Evolutionary conservation across 768 basidiomycete genomes (phyloP).

Genomic region (Collybia nuda): DNA sequence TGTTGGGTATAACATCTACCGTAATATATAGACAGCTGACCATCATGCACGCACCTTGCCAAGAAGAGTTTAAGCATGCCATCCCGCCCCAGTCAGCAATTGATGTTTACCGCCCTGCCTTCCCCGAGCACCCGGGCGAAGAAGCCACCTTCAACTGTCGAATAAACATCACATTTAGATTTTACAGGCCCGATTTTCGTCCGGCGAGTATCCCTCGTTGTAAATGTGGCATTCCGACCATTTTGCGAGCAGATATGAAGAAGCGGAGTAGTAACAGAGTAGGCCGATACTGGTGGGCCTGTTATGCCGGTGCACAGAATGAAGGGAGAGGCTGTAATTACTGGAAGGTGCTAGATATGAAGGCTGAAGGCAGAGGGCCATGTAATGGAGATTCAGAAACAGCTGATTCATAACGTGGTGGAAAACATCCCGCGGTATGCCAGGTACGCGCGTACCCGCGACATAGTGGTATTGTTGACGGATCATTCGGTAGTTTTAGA

Average conservation of each 20-base stretch:
- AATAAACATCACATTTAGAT: conserved; percentile 86
- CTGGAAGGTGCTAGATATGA: conserved; percentile 74
- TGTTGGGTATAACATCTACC: conserved; percentile 1
- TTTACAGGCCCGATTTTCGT: conserved; percentile 80
- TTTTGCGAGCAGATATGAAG: conserved; percentile 80
- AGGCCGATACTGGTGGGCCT: conserved; percentile 78
- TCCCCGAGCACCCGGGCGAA: conserved; percentile 30
- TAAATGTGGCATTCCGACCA: conserved; percentile 69
- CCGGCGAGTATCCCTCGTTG: conserved; percentile 68
- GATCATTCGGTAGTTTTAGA: too few relatives aligned
- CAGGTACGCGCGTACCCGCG: too few relatives aligned
- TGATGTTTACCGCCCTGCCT: conserved; percentile 68
- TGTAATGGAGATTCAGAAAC: conserved; percentile 19
- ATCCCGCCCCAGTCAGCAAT: conserved; percentile 71
- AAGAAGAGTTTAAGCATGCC: conserved; percentile 80
- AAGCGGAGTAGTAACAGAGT: conserved; percentile 52
- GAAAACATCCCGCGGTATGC: not conserved
- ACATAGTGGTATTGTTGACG: too few relatives aligned
- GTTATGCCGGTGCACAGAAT: conserved; percentile 79
- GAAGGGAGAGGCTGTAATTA: conserved; percentile 80
- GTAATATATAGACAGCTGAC: conserved; percentile 45
- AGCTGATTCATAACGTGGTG: not conserved
- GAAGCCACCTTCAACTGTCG: conserved; percentile 57
- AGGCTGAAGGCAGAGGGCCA: conserved; percentile 63
- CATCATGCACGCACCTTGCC: conserved; percentile 88